phyloP scores from a whole-genome alignment of 2,329 filamentous ascomycete genomes.

The Phoma sp. region DNA sequence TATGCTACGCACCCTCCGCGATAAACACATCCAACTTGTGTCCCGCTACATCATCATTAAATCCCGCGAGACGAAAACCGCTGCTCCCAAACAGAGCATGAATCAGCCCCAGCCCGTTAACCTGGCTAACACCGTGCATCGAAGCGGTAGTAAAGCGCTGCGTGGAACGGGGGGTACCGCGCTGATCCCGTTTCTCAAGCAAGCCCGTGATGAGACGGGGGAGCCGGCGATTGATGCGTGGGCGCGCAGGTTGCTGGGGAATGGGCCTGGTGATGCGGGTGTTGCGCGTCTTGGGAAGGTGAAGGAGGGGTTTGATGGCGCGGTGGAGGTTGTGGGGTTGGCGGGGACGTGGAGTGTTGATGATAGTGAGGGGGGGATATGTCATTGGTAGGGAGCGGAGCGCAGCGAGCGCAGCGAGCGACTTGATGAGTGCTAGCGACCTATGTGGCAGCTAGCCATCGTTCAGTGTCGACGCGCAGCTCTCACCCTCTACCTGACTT shows the following conservation, averaged over 20 bases:
- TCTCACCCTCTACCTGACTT: too few relatives aligned
- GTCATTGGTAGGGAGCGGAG: constrained; percentile 40
- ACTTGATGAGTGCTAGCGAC: too few relatives aligned
- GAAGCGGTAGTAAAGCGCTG: constrained; percentile 63
- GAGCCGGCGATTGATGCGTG: constrained; percentile 82
- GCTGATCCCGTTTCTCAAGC: constrained; percentile 93
- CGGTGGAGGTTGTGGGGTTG: constrained; percentile 70
- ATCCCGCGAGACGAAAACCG: constrained; percentile 75
- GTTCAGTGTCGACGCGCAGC: too few relatives aligned
- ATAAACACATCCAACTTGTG: constrained; percentile 96
- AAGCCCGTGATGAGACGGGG: constrained; percentile 93
- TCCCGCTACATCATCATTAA: constrained; percentile 94
- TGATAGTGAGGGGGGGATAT: constrained; percentile 70
- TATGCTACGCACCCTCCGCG: constrained; percentile 78
- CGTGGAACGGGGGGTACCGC: constrained; percentile 93
- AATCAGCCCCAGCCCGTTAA: constrained; percentile 57
- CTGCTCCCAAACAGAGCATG: constrained; percentile 61
- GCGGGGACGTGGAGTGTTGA: constrained; percentile 91
- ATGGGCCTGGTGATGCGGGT: constrained; percentile 56
- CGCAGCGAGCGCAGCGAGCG: too few relatives aligned
- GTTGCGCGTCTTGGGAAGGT: constrained; percentile 58
- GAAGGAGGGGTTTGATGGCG: constrained; percentile 61
- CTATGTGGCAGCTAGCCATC: too few relatives aligned
- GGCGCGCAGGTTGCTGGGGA: constrained; percentile 66
- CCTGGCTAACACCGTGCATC: constrained; percentile 59